Evolutionary conservation across 371 early-diverging fungal genomes (phyloP).

Genomic region (Blakeslea trispora): DNA sequence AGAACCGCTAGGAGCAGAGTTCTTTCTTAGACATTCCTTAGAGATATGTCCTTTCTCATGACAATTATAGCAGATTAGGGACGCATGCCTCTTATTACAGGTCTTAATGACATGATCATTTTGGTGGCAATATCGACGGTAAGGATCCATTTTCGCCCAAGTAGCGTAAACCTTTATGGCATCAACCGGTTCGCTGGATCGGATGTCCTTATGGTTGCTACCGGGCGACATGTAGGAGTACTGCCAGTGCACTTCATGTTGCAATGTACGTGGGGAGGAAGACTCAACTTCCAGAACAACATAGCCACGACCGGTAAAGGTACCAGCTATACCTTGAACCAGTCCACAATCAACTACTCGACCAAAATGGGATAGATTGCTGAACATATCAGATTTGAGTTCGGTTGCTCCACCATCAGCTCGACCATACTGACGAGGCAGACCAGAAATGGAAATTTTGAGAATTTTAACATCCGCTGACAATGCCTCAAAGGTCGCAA

Average conservation of each 20-base stretch:
- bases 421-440: no score
- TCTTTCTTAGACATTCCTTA: neutral
- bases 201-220: neutral
- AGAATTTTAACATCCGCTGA: no score
- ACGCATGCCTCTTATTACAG: neutral
- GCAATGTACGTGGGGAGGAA: neutral
- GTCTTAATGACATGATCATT: neutral
- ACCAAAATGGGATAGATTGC: neutral
- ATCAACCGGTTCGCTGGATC: no score
- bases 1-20: neutral
- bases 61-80: slow-evolving; percentile 1
- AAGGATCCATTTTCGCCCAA: neutral
- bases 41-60: neutral
- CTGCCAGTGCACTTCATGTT: neutral
- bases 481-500: no score
- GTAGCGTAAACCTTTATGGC: neutral
- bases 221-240: neutral
- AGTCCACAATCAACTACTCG: neutral
- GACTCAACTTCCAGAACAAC: neutral
- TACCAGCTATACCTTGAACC: neutral
- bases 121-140: slow-evolving; percentile 3
- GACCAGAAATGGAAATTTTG: no score
- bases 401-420: no score
- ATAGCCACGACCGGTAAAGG: neutral
- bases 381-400: neutral